Evolutionary conservation across 2,329 filamentous ascomycete species (phyloP), one percentile per base, ranked within the genome.

Genomic region (Sarocladiaceae sp.): DNA sequence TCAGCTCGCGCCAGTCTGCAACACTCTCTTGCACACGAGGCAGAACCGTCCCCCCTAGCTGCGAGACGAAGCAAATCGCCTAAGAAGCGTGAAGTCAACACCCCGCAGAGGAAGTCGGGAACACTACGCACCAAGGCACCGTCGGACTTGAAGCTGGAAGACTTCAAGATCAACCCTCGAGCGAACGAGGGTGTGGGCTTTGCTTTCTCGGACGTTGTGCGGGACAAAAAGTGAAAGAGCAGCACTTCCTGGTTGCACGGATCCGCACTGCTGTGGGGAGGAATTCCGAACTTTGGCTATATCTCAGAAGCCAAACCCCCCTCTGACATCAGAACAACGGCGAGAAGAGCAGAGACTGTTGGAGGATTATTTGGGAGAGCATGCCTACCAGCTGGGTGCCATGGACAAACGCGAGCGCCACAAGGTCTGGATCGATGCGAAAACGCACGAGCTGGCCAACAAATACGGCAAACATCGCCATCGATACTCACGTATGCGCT

Each of bases 101-200:
- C 26, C 10, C 6, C 11, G 13, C 25, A 33, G 17, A 48, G n/a
- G 17, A 48, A 18, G 12, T 22, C 13, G 3, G 47, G 47, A 5
- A 11, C 74, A 1, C 74, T 88, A 15, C 82, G 90, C 47, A 65
- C 74, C 10, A 81, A 77, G 49, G 78, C 83, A 1, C 57, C 83
- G 3, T 69, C 75, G 1, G 71, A 78, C 29, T 76, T 96, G 12
- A 71, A 71, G 13, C 71, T 87, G 1, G 79, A 82, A 12, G 86
- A 96, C 67, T 97, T 96, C 74, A 93, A 86, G 64, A 75, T 94
- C 59, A 96, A 96, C 57, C 85, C 89, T 0, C 71, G 73, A 4
- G 78, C 75, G 58, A 93, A 92, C 57, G 78, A 86, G 37, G 88
- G 88, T 2, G 73, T 83, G 39, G 79, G 84, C 51, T 90, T 82